Conservation (phyloP, 108 stramenopile genomes). For the Cyclotella baltica region DNA sequence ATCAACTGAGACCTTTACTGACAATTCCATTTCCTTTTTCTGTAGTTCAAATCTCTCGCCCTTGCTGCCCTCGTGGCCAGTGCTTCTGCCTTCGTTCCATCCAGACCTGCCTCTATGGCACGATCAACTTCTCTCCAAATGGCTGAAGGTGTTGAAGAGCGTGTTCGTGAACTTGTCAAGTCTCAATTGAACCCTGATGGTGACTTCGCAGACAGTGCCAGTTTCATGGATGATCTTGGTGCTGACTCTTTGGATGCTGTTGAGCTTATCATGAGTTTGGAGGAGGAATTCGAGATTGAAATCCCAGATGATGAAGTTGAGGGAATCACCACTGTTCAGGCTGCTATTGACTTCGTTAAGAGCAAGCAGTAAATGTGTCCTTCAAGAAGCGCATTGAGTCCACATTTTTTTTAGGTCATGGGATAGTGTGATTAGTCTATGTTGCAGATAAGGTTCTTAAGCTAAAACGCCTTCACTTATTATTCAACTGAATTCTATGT, state of each 20-base stretch:
- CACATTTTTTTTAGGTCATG: conserved; percentile 17
- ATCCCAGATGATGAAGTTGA: conserved; percentile 98
- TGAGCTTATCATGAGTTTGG: conserved; percentile 96
- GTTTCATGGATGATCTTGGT: conserved; percentile 96
- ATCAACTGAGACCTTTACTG: not conserved
- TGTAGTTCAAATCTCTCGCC: conserved; percentile 67
- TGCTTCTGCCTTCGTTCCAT: conserved; percentile 80
- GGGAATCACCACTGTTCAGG: conserved; percentile 88
- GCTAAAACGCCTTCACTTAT: conserved; percentile 10
- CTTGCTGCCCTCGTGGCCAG: conserved; percentile 73
- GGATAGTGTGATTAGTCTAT: conserved; percentile 8
- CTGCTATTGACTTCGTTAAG: conserved; percentile 89
- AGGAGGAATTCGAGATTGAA: conserved; percentile 97
- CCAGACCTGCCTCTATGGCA: conserved; percentile 44
- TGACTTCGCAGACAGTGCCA: conserved; percentile 72
- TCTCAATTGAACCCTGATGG: conserved; percentile 48
- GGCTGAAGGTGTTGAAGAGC: conserved; percentile 61
- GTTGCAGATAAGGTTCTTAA: conserved; percentile 22
- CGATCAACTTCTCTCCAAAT: conserved; percentile 60
- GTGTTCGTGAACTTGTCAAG: conserved; percentile 54
- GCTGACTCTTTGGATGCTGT: conserved; percentile 98
- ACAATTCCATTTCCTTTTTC: not conserved
- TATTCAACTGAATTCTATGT: too few relatives aligned
- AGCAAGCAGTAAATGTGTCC: conserved; percentile 39
- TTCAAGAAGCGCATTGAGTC: not conserved